Conservation (phyloP, 768 basidiomycete genomes). For the Auricularia auricula-judae region DNA sequence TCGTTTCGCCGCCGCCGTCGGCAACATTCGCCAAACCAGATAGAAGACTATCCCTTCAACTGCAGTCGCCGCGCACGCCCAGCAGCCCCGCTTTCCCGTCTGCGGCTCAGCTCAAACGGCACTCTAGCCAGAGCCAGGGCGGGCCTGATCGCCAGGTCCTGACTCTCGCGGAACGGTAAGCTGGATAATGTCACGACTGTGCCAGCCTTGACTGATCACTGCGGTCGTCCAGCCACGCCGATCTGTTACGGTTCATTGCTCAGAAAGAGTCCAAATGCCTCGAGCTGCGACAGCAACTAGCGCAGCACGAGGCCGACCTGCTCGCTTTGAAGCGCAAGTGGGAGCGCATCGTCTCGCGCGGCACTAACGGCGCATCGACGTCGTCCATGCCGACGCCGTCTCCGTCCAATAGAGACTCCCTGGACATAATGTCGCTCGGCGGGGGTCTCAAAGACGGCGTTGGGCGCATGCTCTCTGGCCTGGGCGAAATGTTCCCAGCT, state of each 20-base stretch:
- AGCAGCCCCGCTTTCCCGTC: conserved; percentile 32
- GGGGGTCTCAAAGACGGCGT: not conserved
- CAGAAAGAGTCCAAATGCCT: conserved; percentile 80
- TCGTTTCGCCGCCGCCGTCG: conserved; percentile 13
- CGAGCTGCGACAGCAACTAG: conserved; percentile 66
- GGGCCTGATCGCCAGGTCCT: conserved; percentile 9
- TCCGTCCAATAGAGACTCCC: not conserved
- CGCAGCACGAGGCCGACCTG: conserved; percentile 61
- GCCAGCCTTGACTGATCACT: not conserved
- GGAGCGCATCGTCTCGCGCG: conserved; percentile 66
- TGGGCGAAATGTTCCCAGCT: not conserved
- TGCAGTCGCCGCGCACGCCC: conserved; percentile 2
- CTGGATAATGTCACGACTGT: conserved; percentile 4
- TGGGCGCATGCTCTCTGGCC: not conserved
- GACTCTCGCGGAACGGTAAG: conserved; percentile 66
- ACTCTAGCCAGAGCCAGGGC: not conserved
- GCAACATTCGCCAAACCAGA: conserved; percentile 13
- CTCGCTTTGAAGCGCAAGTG: conserved; percentile 69
- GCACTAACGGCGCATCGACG: conserved; percentile 12
- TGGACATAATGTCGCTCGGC: not conserved
- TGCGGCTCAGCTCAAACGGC: conserved; percentile 15
- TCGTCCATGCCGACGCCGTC: not conserved
- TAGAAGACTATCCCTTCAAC: not conserved
- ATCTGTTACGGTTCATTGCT: conserved; percentile 72
- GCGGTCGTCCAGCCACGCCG: conserved; percentile 47